Conservation (phyloP, 2,329 filamentous ascomycete species). For the Calonectria leucothoes region DNA sequence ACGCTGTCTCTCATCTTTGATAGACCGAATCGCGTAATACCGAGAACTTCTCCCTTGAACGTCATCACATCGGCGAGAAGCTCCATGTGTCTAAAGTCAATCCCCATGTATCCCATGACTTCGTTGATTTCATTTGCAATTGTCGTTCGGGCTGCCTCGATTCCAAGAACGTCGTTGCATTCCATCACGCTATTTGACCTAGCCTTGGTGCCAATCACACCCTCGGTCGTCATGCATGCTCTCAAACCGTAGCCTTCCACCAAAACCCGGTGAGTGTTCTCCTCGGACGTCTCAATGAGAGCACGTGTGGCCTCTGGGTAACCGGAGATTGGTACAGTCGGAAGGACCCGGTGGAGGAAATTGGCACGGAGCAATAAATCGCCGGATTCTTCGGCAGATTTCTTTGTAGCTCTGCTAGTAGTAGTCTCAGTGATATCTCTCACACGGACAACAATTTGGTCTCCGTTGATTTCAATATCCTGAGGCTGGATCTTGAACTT, state of each 20-base stretch:
- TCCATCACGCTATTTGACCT: slow-evolving; percentile 93
- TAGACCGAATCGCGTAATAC: slow-evolving; percentile 95
- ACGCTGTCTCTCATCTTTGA: slow-evolving; percentile 97
- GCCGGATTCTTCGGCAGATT: slow-evolving; percentile 53
- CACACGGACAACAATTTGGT: slow-evolving; percentile 80
- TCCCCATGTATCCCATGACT: slow-evolving; percentile 95
- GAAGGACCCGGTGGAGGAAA: slow-evolving; percentile 84
- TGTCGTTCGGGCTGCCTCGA: slow-evolving; percentile 90
- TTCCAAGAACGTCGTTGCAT: slow-evolving; percentile 86
- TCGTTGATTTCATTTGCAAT: slow-evolving; percentile 89
- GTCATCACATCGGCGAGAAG: slow-evolving; percentile 98
- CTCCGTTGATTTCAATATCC: slow-evolving; percentile 71
- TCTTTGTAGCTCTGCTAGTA: slow-evolving; percentile 60
- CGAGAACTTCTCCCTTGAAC: slow-evolving; percentile 95
- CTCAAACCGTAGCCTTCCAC: slow-evolving; percentile 95
- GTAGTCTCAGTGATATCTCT: slow-evolving; percentile 64
- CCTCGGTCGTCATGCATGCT: slow-evolving; percentile 92
- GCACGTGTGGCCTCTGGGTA: slow-evolving; percentile 88
- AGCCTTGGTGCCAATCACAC: slow-evolving; percentile 82
- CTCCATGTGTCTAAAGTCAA: slow-evolving; percentile 98
- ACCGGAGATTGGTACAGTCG: slow-evolving; percentile 87
- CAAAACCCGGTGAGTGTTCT: slow-evolving; percentile 77
- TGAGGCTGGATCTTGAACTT: slow-evolving; percentile 80
- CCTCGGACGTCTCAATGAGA: slow-evolving; percentile 85
- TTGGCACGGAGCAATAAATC: slow-evolving; percentile 82